Evolutionary conservation across 352 stramenopile species (phyloP), one percentile per base, ranked within the genome.

Genomic region (Phytophthora sp.): DNA sequence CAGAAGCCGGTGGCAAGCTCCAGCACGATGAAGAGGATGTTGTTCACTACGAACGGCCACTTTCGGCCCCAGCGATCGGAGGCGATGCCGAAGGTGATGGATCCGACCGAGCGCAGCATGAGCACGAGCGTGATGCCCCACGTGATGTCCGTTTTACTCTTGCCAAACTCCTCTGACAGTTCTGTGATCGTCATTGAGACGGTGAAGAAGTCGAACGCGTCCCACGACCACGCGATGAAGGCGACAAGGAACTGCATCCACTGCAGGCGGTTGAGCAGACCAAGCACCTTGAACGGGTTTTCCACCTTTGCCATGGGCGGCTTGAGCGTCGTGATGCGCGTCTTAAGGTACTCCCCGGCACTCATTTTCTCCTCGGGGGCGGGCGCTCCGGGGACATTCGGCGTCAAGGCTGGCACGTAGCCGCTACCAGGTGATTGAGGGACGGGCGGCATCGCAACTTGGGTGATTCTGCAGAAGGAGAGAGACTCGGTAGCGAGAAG

Each of bases 121-220:
- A 83, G 74, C 44, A 76, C 74, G 21, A 84, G 58, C n/a, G 75
- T 79, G 39, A 84, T 84, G 10, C 75, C 75, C 75, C 75, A 84
- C 35, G 75, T 84, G 39, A 84, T 77, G 59, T 84, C 71, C 12
- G 65, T 59, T 20, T 74, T 79, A 35, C 12, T 61, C 54, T 74
- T 73, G 45, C 24, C 69, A 46, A 81, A 84, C 35, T 76, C 62
- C 56, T 81, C 56, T 12, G 72, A 68, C n/a, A 84, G 58, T 2
- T 84, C 69, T 12, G 71, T 58, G 41, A 84, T 65, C 3, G 75
- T 84, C 53, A 84, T 54, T 0, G 75, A 79, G 34, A 81, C 75
- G 13, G 75, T 84, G 69, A 84, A 84, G 69, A 84, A 84, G 58
- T 84, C 75, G 41, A 84, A 84, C 5, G 69, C 75, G 41, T 84